phyloP scores from a whole-genome alignment of 2,329 filamentous ascomycete genomes.

The Neopestalotiopsis sp. region DNA sequence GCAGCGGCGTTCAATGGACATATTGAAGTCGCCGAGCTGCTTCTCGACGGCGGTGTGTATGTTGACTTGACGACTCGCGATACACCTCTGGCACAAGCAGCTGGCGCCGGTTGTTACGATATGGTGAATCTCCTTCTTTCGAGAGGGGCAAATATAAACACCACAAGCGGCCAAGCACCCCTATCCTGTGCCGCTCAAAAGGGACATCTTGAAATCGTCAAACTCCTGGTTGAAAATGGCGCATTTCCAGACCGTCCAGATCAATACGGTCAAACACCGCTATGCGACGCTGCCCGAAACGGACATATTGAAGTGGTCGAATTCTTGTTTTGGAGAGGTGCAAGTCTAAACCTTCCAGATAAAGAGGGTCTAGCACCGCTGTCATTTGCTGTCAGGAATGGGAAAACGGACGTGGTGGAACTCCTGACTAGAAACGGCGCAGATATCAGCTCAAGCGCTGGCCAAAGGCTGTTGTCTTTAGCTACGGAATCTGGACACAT shows the following conservation, averaged over 20 bases:
- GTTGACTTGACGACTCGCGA: not conserved
- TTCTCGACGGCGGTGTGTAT: not conserved
- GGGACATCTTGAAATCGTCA: not conserved
- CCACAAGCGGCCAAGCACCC: no score
- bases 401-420: not conserved
- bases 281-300: not conserved
- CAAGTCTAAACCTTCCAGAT: not conserved
- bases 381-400: not conserved
- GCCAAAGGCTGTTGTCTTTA: not conserved
- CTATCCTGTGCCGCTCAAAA: not conserved
- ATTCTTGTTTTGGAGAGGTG: not conserved
- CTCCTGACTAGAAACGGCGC: not conserved
- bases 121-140: not conserved
- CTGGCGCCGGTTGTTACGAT: not conserved
- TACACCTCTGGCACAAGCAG: not conserved
- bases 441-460: not conserved
- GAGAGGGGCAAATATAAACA: no score
- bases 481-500: not conserved
- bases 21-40: not conserved
- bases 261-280: not conserved
- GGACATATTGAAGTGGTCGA: not conserved
- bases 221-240: not conserved
- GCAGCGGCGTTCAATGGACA: not conserved
- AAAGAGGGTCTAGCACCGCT: not conserved
- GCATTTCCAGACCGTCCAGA: not conserved